Conservation (phyloP, 371 early-diverging fungal genomes). For the Neoconidiobolus thromboides region DNA sequence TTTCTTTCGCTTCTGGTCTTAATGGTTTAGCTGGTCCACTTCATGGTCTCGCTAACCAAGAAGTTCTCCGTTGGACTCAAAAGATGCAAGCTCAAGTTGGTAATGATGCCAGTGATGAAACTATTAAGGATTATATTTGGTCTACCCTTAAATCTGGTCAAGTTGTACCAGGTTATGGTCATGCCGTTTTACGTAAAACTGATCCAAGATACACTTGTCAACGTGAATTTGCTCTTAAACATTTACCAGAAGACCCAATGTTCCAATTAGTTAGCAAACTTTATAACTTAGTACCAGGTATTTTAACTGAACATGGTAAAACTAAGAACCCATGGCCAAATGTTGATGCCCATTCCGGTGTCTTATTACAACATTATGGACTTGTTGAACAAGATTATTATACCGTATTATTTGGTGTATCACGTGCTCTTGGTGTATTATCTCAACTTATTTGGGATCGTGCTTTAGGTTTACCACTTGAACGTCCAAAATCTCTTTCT, state of each 20-base stretch:
- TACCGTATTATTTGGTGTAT: conserved; percentile 97
- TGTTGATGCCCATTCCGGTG: conserved; percentile 97
- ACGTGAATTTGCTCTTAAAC: conserved; percentile 96
- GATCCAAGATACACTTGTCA: conserved; percentile 97
- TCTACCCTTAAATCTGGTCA: conserved; percentile 85
- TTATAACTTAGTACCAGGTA: conserved; percentile 91
- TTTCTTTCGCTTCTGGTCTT: conserved; percentile 90
- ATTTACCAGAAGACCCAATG: conserved; percentile 88
- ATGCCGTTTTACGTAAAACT: conserved; percentile 89
- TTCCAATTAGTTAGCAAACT: conserved; percentile 90
- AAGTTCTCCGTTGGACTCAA: conserved; percentile 92
- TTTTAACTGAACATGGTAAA: conserved; percentile 96
- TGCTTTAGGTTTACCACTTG: conserved; percentile 84
- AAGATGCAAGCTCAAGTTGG: conserved; percentile 78
- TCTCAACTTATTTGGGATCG: conserved; percentile 93
- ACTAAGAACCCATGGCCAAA: conserved; percentile 99
- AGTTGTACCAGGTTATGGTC: conserved; percentile 97
- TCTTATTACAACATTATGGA: conserved; percentile 90
- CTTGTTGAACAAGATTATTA: conserved; percentile 96
- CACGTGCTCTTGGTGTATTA: conserved; percentile 88
- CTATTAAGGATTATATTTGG: conserved; percentile 92
- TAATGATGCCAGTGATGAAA: conserved; percentile 67
- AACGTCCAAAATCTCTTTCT: conserved; percentile 89
- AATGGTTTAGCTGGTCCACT: conserved; percentile 97
- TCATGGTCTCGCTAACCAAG: conserved; percentile 99